These are phyloP conservation scores for Letharia lupina DNA, from an alignment of 495 filamentous ascomycete genomes.

Conservation along the genomic window DNA sequence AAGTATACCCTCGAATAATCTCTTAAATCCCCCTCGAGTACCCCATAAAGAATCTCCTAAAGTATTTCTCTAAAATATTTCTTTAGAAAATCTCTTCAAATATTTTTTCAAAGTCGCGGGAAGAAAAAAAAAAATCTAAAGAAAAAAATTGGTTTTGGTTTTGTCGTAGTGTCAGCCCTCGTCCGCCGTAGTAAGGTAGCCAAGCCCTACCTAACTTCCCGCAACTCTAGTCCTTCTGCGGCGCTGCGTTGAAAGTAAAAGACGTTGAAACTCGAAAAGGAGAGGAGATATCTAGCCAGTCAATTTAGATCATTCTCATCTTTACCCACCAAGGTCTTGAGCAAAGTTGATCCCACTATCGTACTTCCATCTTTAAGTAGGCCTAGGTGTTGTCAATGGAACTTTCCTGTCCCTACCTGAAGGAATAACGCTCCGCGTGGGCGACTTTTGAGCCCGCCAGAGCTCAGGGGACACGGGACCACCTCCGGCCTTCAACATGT, in stretches of 20 bases:
- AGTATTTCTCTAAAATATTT: too few species aligned
- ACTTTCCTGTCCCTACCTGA: not conserved
- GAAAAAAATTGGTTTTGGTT: too few species aligned
- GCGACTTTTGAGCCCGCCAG: not conserved
- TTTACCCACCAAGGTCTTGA: not conserved
- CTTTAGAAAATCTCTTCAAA: too few species aligned
- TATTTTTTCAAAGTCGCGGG: too few species aligned
- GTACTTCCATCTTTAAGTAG: not conserved
- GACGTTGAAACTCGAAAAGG: not conserved
- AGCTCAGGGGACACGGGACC: constrained; percentile 8
- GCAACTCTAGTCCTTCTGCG: not conserved
- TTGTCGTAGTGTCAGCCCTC: too few species aligned
- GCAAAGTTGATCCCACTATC: not conserved
- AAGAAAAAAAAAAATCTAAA: too few species aligned
- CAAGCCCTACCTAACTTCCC: not conserved
- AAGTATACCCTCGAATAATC: too few species aligned
- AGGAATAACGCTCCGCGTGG: not conserved
- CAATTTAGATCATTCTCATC: not conserved
- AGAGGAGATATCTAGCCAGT: not conserved
- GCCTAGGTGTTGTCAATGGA: not conserved
- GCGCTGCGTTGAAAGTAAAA: not conserved
- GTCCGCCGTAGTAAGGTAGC: too few species aligned
- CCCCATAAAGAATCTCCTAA: too few species aligned
- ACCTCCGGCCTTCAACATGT: constrained; percentile 43
- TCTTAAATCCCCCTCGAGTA: too few species aligned